These are phyloP conservation scores for Stagonosporopsis tanaceti DNA, from an alignment of 2,329 filamentous ascomycete genomes.

Conservation along the genomic window DNA sequence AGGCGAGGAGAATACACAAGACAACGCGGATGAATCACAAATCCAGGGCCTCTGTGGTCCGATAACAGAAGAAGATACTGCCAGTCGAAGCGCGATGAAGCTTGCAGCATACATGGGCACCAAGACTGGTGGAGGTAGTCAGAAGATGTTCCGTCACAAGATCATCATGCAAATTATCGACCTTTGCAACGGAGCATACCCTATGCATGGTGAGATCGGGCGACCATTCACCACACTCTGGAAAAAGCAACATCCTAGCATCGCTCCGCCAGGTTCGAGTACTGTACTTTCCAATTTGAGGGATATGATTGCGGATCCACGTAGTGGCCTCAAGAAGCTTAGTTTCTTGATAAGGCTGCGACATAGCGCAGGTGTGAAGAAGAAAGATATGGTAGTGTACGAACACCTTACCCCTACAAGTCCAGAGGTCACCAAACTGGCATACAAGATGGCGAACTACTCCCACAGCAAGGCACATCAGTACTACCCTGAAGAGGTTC, in stretches of 20 bases:
- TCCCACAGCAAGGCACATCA: slow-evolving; percentile 40
- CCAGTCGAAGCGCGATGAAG: slow-evolving; percentile 17
- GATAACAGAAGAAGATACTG: slow-evolving; percentile 14
- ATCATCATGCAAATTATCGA: slow-evolving; percentile 64
- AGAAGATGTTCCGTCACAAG: slow-evolving; percentile 39
- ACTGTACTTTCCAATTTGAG: slow-evolving; percentile 62
- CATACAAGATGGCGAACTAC: slow-evolving; percentile 59
- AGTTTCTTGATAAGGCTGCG: slow-evolving; percentile 37
- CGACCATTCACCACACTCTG: slow-evolving; percentile 63
- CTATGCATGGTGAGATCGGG: slow-evolving; percentile 63
- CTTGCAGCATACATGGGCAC: slow-evolving; percentile 9
- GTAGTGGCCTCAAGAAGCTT: slow-evolving; percentile 60
- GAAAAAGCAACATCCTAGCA: slow-evolving; percentile 52
- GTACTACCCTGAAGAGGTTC: slow-evolving; percentile 45
- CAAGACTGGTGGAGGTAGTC: slow-evolving; percentile 34
- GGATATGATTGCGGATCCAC: slow-evolving; percentile 54
- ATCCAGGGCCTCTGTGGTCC: slow-evolving; percentile 19
- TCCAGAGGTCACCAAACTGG: slow-evolving; percentile 57
- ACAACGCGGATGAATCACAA: neutral
- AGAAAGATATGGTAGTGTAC: slow-evolving; percentile 60
- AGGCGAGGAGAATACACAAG: neutral
- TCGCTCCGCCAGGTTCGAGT: slow-evolving; percentile 59
- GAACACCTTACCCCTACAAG: slow-evolving; percentile 56
- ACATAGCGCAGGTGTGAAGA: slow-evolving; percentile 48
- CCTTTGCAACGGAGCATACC: slow-evolving; percentile 63